Evolutionary conservation across 257 asterid species (phyloP).

Genomic region (Capsicum baccatum): DNA sequence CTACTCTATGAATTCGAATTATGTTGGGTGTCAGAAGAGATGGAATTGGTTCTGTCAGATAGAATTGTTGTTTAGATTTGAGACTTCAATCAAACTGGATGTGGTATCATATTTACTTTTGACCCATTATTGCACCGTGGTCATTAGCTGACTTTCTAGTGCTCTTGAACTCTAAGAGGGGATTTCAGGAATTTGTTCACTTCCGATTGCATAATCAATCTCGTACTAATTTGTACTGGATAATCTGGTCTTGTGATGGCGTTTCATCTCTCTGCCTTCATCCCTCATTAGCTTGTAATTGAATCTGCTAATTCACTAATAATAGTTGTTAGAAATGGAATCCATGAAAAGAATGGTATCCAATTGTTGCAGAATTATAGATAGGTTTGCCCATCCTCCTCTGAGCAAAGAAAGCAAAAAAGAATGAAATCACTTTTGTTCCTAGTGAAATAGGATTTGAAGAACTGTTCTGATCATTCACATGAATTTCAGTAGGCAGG

Average conservation of each 20-base stretch:
- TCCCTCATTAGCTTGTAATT: not conserved
- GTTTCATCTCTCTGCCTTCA: not conserved
- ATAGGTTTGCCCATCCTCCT: conserved; percentile 16
- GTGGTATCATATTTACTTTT: not conserved
- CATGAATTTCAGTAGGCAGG: not conserved
- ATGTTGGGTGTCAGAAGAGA: not conserved
- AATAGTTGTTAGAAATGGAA: not conserved
- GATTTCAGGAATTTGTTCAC: not conserved
- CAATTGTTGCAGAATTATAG: not conserved
- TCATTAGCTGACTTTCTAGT: not conserved
- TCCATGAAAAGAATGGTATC: not conserved
- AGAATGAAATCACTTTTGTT: not conserved
- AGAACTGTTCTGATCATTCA: not conserved
- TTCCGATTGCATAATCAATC: not conserved
- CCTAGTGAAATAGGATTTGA: not conserved
- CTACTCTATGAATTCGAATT: not conserved
- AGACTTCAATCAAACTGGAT: not conserved
- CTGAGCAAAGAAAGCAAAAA: not conserved
- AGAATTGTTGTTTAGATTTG: not conserved
- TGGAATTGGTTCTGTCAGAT: not conserved
- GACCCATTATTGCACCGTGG: not conserved
- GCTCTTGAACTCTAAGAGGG: not conserved
- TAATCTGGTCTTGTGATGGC: not conserved
- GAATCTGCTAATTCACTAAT: conserved; percentile 1
- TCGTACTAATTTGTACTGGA: not conserved